A percentile compares a stretch with the other conserved stretches of the same genome.
These are phyloP conservation scores for Botrytis cinerea DNA, from an alignment of 2,329 filamentous ascomycete genomes.

Conservation along the genomic window DNA sequence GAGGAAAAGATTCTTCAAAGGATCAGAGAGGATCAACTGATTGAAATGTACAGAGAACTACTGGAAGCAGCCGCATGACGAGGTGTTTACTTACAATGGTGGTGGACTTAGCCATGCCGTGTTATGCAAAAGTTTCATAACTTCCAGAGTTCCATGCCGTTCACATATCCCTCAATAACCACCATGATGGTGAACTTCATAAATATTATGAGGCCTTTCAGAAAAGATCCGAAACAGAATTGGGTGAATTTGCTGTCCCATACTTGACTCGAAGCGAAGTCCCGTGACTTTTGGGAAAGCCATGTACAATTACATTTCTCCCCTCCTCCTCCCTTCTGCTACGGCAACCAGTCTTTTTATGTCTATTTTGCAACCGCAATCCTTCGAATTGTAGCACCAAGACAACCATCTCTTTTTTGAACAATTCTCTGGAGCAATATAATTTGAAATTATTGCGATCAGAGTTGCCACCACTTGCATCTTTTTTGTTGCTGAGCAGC, in stretches of 20 bases:
- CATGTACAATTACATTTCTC: neutral
- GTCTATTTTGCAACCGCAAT: neutral
- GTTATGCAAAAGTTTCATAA: neutral
- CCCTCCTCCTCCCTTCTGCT: neutral
- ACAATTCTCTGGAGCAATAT: neutral
- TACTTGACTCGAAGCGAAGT: neutral
- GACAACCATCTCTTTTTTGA: neutral
- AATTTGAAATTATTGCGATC: neutral
- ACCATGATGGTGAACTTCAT: neutral
- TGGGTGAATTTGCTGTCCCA: neutral
- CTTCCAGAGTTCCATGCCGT: neutral
- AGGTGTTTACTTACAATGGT: neutral
- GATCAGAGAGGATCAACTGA: neutral
- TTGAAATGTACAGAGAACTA: neutral
- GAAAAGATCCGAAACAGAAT: neutral
- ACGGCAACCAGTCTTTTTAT: neutral
- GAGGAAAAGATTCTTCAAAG: neutral
- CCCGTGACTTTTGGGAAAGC: constrained; percentile 2
- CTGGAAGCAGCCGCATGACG: neutral
- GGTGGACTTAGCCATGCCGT: neutral
- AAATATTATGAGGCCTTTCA: neutral
- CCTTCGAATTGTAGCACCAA: neutral
- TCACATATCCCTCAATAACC: too few relatives aligned
- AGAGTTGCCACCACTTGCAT: neutral
- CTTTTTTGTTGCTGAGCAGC: neutral